Conservation (phyloP, 2,329 filamentous ascomycete species). For the Fusarium sp. region DNA sequence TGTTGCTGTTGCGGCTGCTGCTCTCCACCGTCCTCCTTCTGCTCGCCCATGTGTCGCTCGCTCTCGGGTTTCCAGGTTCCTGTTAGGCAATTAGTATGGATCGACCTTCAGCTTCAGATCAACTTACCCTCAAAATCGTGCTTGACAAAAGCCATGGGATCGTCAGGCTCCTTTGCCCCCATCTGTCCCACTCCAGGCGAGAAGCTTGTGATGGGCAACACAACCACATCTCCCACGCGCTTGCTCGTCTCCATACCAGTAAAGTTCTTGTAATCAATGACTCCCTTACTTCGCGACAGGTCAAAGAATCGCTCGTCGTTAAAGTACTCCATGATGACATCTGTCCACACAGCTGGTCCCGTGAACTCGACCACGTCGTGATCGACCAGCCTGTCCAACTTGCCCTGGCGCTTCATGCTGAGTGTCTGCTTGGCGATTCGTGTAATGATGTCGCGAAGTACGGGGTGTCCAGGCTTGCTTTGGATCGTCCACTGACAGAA, state of each 20-base stretch:
- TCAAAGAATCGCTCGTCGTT: conserved; percentile 93
- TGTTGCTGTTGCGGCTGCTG: conserved; percentile 32
- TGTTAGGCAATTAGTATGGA: conserved; percentile 48
- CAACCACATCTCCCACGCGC: conserved; percentile 92
- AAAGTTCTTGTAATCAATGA: conserved; percentile 89
- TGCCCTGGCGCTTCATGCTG: conserved; percentile 74
- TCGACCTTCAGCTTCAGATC: neutral
- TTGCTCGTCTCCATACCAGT: conserved; percentile 86
- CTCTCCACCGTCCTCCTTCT: conserved; percentile 28
- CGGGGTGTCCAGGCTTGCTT: conserved; percentile 91
- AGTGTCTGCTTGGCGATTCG: conserved; percentile 88
- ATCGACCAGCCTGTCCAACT: conserved; percentile 69
- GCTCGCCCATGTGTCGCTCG: conserved; percentile 75
- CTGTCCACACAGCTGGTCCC: conserved; percentile 94
- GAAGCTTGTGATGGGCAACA: conserved; percentile 96
- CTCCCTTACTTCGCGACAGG: conserved; percentile 75
- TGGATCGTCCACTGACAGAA: conserved; percentile 99
- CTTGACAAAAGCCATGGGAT: conserved; percentile 97
- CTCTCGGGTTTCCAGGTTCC: conserved; percentile 82
- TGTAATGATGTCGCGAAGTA: conserved; percentile 87
- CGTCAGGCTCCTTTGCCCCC: conserved; percentile 87
- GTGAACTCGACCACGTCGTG: conserved; percentile 93
- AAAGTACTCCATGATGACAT: conserved; percentile 91
- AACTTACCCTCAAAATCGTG: conserved; percentile 91
- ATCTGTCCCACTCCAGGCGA: conserved; percentile 95